Conservation (phyloP, 169 alveolate genomes). For the Amoebophrya sp. region DNA sequence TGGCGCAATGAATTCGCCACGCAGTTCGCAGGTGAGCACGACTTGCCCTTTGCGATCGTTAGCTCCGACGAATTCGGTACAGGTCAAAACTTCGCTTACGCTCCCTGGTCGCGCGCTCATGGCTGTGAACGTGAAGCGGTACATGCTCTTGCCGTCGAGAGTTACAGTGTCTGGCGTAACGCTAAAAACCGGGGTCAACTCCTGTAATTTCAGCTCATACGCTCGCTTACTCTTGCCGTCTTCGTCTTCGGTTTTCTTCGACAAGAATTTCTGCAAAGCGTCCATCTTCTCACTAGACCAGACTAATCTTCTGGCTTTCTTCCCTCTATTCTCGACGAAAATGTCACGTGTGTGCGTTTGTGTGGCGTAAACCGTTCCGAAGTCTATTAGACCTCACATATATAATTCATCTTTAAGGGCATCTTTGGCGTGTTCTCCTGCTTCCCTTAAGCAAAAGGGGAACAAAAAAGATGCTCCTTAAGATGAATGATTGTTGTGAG, state of each 20-base stretch:
- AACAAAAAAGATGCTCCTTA: neutral
- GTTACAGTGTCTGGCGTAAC: slow-evolving; percentile 42
- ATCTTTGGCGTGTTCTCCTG: neutral
- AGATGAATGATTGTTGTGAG: neutral
- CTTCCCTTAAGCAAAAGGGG: neutral
- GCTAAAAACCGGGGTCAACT: slow-evolving; percentile 32
- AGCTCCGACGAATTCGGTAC: slow-evolving; percentile 72
- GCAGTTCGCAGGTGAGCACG: slow-evolving; percentile 33
- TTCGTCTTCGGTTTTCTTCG: slow-evolving; percentile 29
- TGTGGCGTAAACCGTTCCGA: slow-evolving; percentile 76
- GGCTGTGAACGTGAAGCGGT: slow-evolving; percentile 70
- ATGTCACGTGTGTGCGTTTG: slow-evolving; percentile 64
- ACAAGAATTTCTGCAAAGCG: slow-evolving; percentile 34
- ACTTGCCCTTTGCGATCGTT: slow-evolving; percentile 55
- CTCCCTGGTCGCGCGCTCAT: slow-evolving; percentile 68
- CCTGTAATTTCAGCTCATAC: neutral
- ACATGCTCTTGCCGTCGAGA: slow-evolving; percentile 41
- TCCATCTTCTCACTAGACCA: slow-evolving; percentile 58
- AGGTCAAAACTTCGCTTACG: slow-evolving; percentile 64
- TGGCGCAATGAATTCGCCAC: slow-evolving; percentile 40
- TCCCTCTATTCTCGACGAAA: slow-evolving; percentile 79
- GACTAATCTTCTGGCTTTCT: slow-evolving; percentile 69
- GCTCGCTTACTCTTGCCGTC: neutral
- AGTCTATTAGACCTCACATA: slow-evolving; percentile 62
- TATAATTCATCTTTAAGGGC: too few relatives aligned